Base-by-base conservation (phyloP, 805 yeast species). In the Candida boleticola region DNA sequence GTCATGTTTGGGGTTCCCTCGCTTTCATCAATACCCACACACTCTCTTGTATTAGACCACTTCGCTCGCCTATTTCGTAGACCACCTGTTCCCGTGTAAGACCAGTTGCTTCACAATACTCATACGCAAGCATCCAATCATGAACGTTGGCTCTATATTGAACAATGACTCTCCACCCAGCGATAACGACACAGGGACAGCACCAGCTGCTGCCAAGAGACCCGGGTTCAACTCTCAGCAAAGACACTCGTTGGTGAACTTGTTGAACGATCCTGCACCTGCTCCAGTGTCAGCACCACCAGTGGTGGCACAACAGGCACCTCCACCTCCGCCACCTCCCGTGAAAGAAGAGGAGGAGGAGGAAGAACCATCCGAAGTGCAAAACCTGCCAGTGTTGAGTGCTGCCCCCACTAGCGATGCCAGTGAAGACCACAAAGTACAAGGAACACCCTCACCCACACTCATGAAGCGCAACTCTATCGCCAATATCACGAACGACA, bases 401-500 rank as follows among this genome's bases (percentile, higher is more conserved):
- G n/a, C n/a, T n/a, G 27, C 10, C 27, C 10, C 10, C 27, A 11
- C 27, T 11, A 23, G 27, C 27, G 27, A 23, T 11, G 10, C 7
- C 27, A 23, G 27, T 23, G 27, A 23, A 7, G 27, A 23, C 27
- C 25, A 36, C 19, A 36, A 26, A 22, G 30, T 17, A n/a, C n/a
- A 25, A n/a, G 32, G 14, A 11, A 36, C 39, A 10, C 13, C 29
- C 14, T 36, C 39, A n/a, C 39, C 39, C 11, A n/a, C 26, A 17
- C 14, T 29, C n/a, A 37, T 46, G 37, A 48, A 41, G 34, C 38
- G 58, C 32, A 60, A 50, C 43, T 50, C 54, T 23, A 57, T 57
- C 16, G 60, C 58, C 17, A 48, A 45, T 19, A 51, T 75, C 36
- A 73, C 80, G 5, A 73, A 76, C 46, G 76, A 68, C 37, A 65